Evolutionary conservation across 805 yeast genomes (phyloP), one percentile per base, ranked within the genome.

Genomic region (Candida qinlingensis): DNA sequence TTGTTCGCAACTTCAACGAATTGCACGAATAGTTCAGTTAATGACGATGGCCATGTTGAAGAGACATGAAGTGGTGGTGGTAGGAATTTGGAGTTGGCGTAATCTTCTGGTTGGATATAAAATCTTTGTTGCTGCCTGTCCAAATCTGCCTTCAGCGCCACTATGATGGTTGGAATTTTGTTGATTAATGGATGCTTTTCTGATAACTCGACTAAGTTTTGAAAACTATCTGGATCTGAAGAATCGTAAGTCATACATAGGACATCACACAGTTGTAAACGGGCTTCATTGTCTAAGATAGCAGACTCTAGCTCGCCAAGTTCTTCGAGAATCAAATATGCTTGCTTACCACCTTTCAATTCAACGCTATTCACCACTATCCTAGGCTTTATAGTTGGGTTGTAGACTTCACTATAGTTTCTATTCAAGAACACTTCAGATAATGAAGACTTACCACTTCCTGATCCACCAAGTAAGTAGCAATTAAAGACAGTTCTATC

Each of bases 401-500:
- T 79, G 62, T 90, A 86, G 2, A 71, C 58, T 12, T 83, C 88
- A 42, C 86, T 77, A 57, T 80, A 85, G 2, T 82, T 75, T 33
- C 96, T 79, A 13, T 86, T 84, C 38, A 92, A 68, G 57, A 94
- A 94, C 49, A 90, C 83, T 56, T 89, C 92, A 31, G 91, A 67
- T 5, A 94, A 68, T 0, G 96, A 85, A 0, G 92, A 81, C 56
- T 94, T 94, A 1, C 99, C 99, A 51, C 94, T 77, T 34, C 83
- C 81, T 2, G 89, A 80, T 0, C 89, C 87, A 0, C 99, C 99
- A 4, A 94, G 58, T 0, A 94, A 78, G 58, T 83, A 86, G 60
- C 98, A 91, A 62, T 87, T 89, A 70, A 94, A 91, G 0, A 94
- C 96, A 37, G 94, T 89, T 42, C 99, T 72, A 64, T 94, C 97